Conservation (phyloP, 2,329 filamentous ascomycete species). For the Tolypocladium album region DNA sequence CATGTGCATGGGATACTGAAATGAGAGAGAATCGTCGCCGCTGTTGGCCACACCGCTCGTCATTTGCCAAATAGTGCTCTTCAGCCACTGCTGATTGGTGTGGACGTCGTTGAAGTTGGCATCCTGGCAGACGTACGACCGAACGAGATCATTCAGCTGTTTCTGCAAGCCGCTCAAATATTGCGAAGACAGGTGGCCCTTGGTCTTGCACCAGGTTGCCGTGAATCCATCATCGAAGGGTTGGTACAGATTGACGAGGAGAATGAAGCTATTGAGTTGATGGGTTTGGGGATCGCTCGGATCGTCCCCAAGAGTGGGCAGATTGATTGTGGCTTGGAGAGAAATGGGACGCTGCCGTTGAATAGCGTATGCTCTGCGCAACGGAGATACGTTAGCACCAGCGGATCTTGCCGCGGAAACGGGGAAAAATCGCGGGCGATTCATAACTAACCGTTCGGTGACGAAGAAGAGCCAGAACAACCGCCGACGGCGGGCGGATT, state of each 20-base stretch:
- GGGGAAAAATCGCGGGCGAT: neutral
- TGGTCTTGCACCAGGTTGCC: conserved; percentile 56
- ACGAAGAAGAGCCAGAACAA: conserved; percentile 66
- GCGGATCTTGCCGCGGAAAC: neutral
- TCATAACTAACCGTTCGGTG: conserved; percentile 49
- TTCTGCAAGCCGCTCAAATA: conserved; percentile 51
- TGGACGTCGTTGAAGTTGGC: conserved; percentile 43
- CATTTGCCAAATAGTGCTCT: conserved; percentile 53
- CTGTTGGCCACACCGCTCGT: conserved; percentile 38
- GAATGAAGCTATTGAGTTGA: conserved; percentile 45
- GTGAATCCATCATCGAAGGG: conserved; percentile 57
- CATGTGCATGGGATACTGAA: conserved; percentile 53
- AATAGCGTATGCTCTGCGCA: conserved; percentile 53
- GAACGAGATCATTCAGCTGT: conserved; percentile 46
- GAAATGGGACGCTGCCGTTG: conserved; percentile 60
- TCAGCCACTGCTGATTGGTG: conserved; percentile 55
- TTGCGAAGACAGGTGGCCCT: conserved; percentile 42
- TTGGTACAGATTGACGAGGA: conserved; percentile 52
- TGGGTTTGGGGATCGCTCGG: conserved; percentile 41
- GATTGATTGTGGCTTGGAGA: conserved; percentile 56
- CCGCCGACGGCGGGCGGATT: conserved; percentile 52
- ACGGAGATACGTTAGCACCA: neutral
- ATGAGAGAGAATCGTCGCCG: conserved; percentile 45
- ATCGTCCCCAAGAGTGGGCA: conserved; percentile 53
- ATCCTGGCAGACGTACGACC: conserved; percentile 41